Evolutionary conservation across 2,329 filamentous ascomycete species (phyloP).

Genomic region (Ophiosphaerella korrae): DNA sequence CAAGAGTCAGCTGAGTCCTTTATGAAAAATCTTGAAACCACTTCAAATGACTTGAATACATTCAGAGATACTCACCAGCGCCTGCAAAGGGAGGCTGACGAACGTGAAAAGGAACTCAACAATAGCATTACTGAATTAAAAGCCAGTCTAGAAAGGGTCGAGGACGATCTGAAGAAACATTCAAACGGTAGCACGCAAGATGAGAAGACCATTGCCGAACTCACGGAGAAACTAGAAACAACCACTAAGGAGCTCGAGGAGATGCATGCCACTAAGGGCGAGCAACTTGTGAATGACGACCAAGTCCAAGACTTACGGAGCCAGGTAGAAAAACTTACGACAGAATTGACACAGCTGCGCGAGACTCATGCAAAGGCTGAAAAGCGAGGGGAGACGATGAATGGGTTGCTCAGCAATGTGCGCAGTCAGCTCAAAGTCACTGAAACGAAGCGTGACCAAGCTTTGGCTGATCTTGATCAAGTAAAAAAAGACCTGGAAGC

Average conservation of each 20-base stretch:
- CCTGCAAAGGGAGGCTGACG: constrained; percentile 37
- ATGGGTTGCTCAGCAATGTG: constrained; percentile 61
- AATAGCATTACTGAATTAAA: constrained; percentile 33
- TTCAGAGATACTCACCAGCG: constrained; percentile 59
- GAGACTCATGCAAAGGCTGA: constrained; percentile 49
- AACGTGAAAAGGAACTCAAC: constrained; percentile 38
- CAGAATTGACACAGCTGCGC: constrained; percentile 36
- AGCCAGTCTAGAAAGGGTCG: constrained; percentile 43
- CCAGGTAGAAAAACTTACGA: constrained; percentile 40
- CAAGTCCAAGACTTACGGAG: constrained; percentile 31
- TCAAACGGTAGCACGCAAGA: constrained; percentile 49
- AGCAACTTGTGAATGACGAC: constrained; percentile 37
- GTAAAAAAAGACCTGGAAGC: constrained; percentile 36
- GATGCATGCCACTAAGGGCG: constrained; percentile 42
- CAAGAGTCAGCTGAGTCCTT: constrained; percentile 65
- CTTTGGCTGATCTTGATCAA: constrained; percentile 51
- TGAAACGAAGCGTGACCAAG: constrained; percentile 54
- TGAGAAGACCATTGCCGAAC: constrained; percentile 48
- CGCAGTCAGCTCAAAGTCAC: constrained; percentile 60
- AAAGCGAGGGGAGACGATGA: constrained; percentile 60
- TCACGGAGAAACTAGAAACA: constrained; percentile 35
- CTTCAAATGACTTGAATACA: constrained; percentile 66
- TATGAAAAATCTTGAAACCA: constrained; percentile 66
- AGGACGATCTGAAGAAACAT: constrained; percentile 53
- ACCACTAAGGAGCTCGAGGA: constrained; percentile 57